These are phyloP conservation scores for Torulaspora globosa DNA, from an alignment of 1,139 yeast species.

Conservation along the genomic window DNA sequence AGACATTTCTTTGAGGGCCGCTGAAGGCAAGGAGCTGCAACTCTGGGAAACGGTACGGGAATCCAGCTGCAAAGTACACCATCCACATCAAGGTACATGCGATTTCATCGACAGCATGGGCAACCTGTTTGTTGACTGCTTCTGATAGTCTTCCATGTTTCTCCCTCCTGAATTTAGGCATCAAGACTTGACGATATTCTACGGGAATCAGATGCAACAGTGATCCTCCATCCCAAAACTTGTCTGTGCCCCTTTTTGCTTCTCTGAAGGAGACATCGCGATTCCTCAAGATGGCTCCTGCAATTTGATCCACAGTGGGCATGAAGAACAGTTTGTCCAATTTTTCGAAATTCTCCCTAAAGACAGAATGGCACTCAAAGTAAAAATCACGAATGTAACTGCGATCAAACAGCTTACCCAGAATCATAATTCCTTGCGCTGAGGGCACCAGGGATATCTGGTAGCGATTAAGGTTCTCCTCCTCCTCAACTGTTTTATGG, in stretches of 20 bases:
- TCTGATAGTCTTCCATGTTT: not conserved
- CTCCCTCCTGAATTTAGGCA: not conserved
- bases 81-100: constrained; percentile 1
- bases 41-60: constrained; percentile 1
- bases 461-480: not conserved
- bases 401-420: constrained; percentile 2
- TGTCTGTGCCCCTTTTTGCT: not conserved
- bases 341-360: not conserved
- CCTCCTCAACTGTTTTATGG: not conserved
- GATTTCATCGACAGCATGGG: constrained; percentile 1
- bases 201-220: not conserved
- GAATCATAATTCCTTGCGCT: not conserved
- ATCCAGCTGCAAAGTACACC: constrained; percentile 4
- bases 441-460: not conserved
- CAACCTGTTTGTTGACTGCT: not conserved
- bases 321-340: not conserved
- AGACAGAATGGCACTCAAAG: not conserved
- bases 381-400: not conserved
- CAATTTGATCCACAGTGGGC: not conserved
- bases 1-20: constrained; percentile 5
- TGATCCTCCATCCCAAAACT: not conserved
- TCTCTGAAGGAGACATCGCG: not conserved
- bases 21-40: not conserved
- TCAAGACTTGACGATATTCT: not conserved
- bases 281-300: not conserved